phyloP scores from a whole-genome alignment of 176 grass and related monocot genomes.

The Triticum timopheevii region DNA sequence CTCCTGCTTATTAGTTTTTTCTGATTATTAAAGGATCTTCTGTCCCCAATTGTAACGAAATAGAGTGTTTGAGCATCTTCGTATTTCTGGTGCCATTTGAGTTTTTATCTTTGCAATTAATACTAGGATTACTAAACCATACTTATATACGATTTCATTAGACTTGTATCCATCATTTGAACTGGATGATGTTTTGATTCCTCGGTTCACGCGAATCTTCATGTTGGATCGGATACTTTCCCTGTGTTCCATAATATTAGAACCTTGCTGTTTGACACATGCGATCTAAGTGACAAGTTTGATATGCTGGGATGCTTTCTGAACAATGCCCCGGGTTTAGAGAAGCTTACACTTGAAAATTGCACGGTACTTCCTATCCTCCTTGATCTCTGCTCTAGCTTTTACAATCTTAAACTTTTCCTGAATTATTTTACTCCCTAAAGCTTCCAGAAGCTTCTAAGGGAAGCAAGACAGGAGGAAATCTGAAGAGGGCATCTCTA shows the following conservation, averaged over 20 bases:
- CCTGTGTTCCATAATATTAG: conserved; percentile 14
- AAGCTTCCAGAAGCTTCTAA: conserved; percentile 4
- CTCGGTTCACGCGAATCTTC: background rate
- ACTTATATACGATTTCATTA: background rate
- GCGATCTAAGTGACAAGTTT: conserved; percentile 5
- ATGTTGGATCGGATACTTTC: background rate
- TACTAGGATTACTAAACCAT: background rate
- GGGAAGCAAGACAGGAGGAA: background rate
- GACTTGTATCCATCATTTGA: no score
- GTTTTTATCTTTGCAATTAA: background rate
- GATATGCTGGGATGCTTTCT: background rate
- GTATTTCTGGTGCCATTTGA: background rate
- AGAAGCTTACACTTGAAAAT: conserved; percentile 28
- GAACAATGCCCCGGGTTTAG: background rate
- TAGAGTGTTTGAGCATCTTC: background rate
- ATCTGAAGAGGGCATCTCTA: background rate
- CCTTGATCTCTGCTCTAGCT: background rate
- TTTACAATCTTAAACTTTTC: background rate
- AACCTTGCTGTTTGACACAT: background rate
- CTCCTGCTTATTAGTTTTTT: background rate
- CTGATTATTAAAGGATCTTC: background rate
- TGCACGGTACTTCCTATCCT: conserved; percentile 1
- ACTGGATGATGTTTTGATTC: background rate
- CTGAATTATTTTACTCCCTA: background rate
- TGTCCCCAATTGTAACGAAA: background rate